Conservation (phyloP, 306 rosid genomes). For the Begonia masoniana region DNA sequence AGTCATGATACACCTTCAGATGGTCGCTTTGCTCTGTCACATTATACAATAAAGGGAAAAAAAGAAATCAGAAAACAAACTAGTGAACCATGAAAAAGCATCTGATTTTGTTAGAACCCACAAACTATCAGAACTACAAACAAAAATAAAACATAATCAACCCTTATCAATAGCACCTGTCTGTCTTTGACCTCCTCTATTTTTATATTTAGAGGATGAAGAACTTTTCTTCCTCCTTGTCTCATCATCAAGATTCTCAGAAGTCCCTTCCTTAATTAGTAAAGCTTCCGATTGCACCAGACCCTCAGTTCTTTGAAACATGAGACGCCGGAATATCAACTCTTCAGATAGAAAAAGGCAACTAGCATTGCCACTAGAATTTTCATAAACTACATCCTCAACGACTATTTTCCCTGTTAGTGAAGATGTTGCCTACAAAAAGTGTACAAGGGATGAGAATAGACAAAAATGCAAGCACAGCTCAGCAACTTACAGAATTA, state of each 20-base stretch:
- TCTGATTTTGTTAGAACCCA: background rate
- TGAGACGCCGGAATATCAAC: conserved; percentile 73
- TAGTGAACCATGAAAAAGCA: background rate
- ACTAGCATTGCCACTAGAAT: conserved; percentile 37
- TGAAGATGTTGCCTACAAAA: conserved; percentile 65
- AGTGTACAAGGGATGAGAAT: conserved; percentile 13
- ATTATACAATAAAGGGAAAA: conserved; percentile 1
- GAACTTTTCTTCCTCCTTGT: conserved; percentile 35
- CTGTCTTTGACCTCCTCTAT: conserved; percentile 32
- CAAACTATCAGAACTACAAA: background rate
- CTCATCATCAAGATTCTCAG: conserved; percentile 26
- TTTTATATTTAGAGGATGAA: conserved; percentile 55
- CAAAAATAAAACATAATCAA: background rate
- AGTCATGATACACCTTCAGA: conserved; percentile 66
- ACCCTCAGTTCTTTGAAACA: conserved; percentile 75
- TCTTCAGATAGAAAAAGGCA: conserved; percentile 49
- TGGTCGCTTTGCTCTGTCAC: conserved; percentile 38
- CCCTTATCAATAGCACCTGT: conserved; percentile 25
- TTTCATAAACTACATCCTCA: conserved; percentile 85
- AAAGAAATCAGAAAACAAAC: background rate
- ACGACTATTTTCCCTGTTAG: conserved; percentile 71
- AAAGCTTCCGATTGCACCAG: conserved; percentile 96
- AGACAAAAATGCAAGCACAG: too few species aligned
- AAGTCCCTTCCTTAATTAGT: conserved; percentile 30
- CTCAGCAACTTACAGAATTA: too few species aligned